A percentile compares a stretch with the other conserved stretches of the same genome.
Conservation (phyloP, 2,329 filamentous ascomycete genomes). For the Aaosphaeria pasadenensis region DNA sequence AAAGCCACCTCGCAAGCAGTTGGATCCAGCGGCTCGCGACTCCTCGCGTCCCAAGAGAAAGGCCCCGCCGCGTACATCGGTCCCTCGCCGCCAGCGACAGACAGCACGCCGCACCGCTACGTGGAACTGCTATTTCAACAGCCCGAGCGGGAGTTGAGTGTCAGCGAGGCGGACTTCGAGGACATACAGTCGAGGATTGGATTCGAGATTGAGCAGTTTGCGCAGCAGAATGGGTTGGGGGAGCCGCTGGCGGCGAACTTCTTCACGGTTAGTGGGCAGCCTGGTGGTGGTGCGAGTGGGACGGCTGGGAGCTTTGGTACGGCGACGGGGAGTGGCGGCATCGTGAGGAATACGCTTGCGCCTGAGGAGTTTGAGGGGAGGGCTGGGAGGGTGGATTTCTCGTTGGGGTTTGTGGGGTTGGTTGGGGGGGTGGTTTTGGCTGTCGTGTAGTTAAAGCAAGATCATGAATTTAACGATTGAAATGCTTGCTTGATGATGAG, state of each 20-base stretch:
- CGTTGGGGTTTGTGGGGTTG: constrained; percentile 8
- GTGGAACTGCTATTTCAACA: constrained; percentile 33
- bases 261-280: constrained; percentile 31
- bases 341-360: constrained; percentile 9
- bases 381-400: constrained; percentile 9
- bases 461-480: not conserved
- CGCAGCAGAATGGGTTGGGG: constrained; percentile 18
- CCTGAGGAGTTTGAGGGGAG: constrained; percentile 15
- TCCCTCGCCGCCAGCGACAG: constrained; percentile 30
- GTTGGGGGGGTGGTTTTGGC: not conserved
- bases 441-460: not conserved
- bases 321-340: constrained; percentile 13
- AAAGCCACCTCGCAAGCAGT: constrained; percentile 28
- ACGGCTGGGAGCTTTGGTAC: constrained; percentile 4
- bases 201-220: constrained; percentile 29
- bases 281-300: constrained; percentile 7
- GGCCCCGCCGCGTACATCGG: constrained; percentile 30
- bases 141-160: constrained; percentile 16
- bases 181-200: constrained; percentile 17
- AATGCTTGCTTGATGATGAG: not conserved
- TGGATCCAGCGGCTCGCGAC: constrained; percentile 9
- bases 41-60: constrained; percentile 25
- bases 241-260: constrained; percentile 32
- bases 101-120: constrained; percentile 33
- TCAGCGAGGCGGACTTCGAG: constrained; percentile 20